Evolutionary conservation across 2,329 filamentous ascomycete species (phyloP).

Genomic region (Polytolypa hystricis): DNA sequence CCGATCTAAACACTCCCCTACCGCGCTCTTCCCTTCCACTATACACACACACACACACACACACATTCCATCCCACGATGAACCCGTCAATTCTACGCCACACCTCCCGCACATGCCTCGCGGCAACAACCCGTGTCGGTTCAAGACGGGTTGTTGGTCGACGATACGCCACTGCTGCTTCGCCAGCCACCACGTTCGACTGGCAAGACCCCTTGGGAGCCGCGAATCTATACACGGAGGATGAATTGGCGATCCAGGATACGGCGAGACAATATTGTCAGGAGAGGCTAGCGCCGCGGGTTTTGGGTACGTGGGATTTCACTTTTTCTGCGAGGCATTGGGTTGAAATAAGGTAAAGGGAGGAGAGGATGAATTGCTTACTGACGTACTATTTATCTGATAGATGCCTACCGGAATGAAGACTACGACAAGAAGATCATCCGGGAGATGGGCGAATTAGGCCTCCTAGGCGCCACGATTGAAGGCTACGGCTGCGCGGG

Average conservation of each 20-base stretch:
- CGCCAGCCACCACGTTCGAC: conserved; percentile 48
- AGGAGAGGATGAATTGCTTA: conserved; percentile 4
- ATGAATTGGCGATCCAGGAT: conserved; percentile 80
- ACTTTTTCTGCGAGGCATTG: not conserved
- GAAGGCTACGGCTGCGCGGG: conserved; percentile 82
- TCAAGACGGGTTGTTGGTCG: no score
- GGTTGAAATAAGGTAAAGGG: no score
- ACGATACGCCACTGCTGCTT: conserved; percentile 5
- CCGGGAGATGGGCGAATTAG: conserved; percentile 83
- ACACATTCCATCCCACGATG: no score
- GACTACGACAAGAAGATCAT: conserved; percentile 77
- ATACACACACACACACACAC: no score
- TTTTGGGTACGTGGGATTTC: conserved; percentile 69
- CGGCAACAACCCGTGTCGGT: conserved; percentile 2
- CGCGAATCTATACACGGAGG: conserved; percentile 69
- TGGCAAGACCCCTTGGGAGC: conserved; percentile 83
- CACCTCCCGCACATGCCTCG: conserved; percentile 4
- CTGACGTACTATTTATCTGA: conserved; percentile 3
- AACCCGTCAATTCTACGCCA: conserved; percentile 6
- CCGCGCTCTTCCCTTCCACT: no score
- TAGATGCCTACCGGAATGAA: conserved; percentile 79
- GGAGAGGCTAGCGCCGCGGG: conserved; percentile 71
- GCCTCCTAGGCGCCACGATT: conserved; percentile 77
- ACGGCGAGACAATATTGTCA: conserved; percentile 92
- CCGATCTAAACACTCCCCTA: no score